These are phyloP conservation scores for Spirogloea muscicola DNA, from an alignment of 139 green algal genomes.

Conservation along the genomic window DNA sequence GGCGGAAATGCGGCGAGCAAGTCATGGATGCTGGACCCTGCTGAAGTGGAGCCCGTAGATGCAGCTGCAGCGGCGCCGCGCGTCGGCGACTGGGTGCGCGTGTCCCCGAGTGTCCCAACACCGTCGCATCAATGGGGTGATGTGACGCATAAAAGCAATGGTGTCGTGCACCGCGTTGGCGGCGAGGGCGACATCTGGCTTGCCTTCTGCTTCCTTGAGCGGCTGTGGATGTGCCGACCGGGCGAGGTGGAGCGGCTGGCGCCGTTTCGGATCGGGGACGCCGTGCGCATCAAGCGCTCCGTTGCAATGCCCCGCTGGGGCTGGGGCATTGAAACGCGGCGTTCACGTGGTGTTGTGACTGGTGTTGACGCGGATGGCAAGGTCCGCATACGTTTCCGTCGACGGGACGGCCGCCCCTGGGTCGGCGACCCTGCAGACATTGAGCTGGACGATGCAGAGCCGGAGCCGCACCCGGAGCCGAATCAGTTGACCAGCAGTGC, in stretches of 20 bases:
- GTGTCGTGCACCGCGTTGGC: slow-evolving; percentile 18
- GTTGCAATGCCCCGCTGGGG: slow-evolving; percentile 10
- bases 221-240: slow-evolving; percentile 13
- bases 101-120: slow-evolving; percentile 7
- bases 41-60: slow-evolving; percentile 13
- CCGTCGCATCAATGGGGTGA: slow-evolving; percentile 25
- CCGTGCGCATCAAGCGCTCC: slow-evolving; percentile 10
- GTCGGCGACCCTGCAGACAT: slow-evolving; percentile 16
- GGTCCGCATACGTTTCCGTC: not conserved
- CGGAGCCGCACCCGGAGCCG: too few species aligned
- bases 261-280: slow-evolving; percentile 11
- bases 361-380: slow-evolving; percentile 21
- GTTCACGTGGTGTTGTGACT: slow-evolving; percentile 10
- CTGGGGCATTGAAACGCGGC: slow-evolving; percentile 14
- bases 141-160: slow-evolving; percentile 26
- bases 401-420: slow-evolving; percentile 14
- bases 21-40: slow-evolving; percentile 21
- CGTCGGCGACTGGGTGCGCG: slow-evolving; percentile 15
- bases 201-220: slow-evolving; percentile 14
- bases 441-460: slow-evolving; percentile 23
- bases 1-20: not conserved
- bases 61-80: not conserved
- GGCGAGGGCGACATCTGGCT: slow-evolving; percentile 16
- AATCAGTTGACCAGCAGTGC: too few species aligned
- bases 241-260: slow-evolving; percentile 8